Percentiles rank a stretch among this genome's conserved stretches.
Conservation (phyloP, 1,284 basidiomycete species). For the Cystobasidium sp. region DNA sequence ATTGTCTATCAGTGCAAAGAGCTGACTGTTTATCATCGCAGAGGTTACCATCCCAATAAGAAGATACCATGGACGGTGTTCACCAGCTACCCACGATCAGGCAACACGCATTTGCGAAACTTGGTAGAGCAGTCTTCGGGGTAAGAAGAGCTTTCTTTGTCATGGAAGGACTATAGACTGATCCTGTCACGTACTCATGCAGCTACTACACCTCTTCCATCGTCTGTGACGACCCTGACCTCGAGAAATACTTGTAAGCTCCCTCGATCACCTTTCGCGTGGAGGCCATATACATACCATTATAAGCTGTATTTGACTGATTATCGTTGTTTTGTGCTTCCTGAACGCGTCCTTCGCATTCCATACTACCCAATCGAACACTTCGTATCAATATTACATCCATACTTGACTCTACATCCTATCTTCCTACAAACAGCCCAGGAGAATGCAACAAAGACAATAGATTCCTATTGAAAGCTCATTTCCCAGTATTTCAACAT, state of each 20-base stretch:
- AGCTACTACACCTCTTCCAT: slow-evolving; percentile 24
- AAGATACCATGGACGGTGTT: slow-evolving; percentile 19
- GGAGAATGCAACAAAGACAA: slow-evolving; percentile 28
- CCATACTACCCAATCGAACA: too few relatives aligned
- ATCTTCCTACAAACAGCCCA: background rate
- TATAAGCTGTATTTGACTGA: background rate
- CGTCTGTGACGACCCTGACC: slow-evolving; percentile 23
- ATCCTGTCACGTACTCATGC: background rate
- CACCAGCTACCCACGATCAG: slow-evolving; percentile 24
- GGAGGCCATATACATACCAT: background rate
- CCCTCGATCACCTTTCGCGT: background rate
- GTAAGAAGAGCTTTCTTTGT: background rate
- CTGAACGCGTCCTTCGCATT: too few relatives aligned
- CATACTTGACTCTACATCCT: background rate
- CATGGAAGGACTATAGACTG: background rate
- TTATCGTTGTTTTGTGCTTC: background rate
- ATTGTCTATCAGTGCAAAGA: background rate
- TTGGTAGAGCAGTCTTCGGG: slow-evolving; percentile 32
- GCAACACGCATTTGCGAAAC: slow-evolving; percentile 26
- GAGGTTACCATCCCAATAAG: slow-evolving; percentile 28
- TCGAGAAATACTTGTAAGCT: slow-evolving; percentile 29
- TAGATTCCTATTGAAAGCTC: slow-evolving; percentile 26
- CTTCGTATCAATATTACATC: background rate
- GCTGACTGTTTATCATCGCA: background rate
- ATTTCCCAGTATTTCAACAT: slow-evolving; percentile 35